Percentiles rank a stretch among this genome's conserved stretches.
Evolutionary conservation across 1,139 yeast species (phyloP).

Genomic region (Geotrichum klebahnii): DNA sequence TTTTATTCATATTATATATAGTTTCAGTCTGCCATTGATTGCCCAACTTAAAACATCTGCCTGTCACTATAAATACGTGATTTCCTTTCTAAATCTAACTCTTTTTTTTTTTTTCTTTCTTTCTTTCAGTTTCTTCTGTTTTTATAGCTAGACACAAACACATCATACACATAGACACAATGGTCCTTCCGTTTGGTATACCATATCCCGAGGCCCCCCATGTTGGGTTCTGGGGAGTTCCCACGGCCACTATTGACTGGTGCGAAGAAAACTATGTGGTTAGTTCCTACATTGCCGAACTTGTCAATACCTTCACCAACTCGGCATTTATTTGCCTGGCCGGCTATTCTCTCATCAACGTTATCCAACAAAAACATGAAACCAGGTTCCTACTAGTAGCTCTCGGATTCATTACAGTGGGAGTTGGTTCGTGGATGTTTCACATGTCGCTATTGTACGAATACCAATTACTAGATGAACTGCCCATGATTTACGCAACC

Average conservation of each 20-base stretch:
- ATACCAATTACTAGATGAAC: slow-evolving; percentile 85
- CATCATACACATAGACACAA: no score
- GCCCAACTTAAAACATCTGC: no score
- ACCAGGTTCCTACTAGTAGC: slow-evolving; percentile 65
- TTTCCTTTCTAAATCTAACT: background rate
- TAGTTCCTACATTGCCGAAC: slow-evolving; percentile 81
- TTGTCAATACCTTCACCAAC: slow-evolving; percentile 76
- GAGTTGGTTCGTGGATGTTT: slow-evolving; percentile 89
- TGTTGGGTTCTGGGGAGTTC: slow-evolving; percentile 36
- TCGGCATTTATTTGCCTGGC: slow-evolving; percentile 65
- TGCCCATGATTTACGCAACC: slow-evolving; percentile 97
- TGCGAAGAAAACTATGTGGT: slow-evolving; percentile 93
- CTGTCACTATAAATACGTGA: background rate
- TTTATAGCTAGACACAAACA: no score
- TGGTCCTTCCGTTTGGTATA: slow-evolving; percentile 26
- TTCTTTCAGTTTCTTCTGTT: background rate
- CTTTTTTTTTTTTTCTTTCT: slow-evolving; percentile 3
- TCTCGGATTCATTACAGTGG: slow-evolving; percentile 79
- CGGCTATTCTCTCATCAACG: slow-evolving; percentile 58
- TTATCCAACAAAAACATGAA: slow-evolving; percentile 59
- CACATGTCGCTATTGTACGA: slow-evolving; percentile 91
- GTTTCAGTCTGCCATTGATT: no score
- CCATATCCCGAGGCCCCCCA: slow-evolving; percentile 35
- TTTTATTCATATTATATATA: no score
- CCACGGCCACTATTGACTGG: slow-evolving; percentile 81